phyloP scores from a whole-genome alignment of 1,139 yeast species.

The Entelexis paramagnoliae region DNA sequence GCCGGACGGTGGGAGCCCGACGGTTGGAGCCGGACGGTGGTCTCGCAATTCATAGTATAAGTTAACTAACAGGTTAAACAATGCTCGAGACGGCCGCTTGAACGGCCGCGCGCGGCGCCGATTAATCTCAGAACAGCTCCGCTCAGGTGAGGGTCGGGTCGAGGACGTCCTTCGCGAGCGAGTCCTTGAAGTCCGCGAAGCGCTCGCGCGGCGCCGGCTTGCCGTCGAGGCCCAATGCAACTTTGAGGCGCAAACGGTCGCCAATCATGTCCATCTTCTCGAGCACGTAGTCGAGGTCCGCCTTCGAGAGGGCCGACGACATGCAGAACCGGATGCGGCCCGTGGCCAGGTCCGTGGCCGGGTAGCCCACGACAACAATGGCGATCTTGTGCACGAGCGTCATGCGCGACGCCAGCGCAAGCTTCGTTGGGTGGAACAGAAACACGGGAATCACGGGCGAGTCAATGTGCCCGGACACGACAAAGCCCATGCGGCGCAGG shows the following conservation, averaged over 20 bases:
- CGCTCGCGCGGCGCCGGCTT: conserved; percentile 23
- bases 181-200: conserved; percentile 22
- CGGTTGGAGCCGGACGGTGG: too few relatives aligned
- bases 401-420: conserved; percentile 85
- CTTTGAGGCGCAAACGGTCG: conserved; percentile 34
- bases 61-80: too few relatives aligned
- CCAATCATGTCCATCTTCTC: conserved; percentile 70
- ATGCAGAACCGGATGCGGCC: conserved; percentile 91
- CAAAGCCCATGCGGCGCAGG: conserved; percentile 81
- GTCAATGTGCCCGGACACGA: conserved; percentile 90
- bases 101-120: not conserved
- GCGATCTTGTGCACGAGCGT: conserved; percentile 75
- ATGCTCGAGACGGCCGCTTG: too few relatives aligned
- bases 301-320: conserved; percentile 83
- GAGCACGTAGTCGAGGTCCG: conserved; percentile 76
- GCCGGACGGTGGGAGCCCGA: too few relatives aligned
- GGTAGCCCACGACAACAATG: conserved; percentile 93
- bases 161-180: conserved; percentile 20
- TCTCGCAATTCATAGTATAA: too few relatives aligned
- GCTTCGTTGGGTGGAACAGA: conserved; percentile 79
- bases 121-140: not conserved
- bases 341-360: conserved; percentile 87
- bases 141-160: conserved; percentile 17
- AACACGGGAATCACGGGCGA: conserved; percentile 91
- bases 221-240: conserved; percentile 22